Conservation (phyloP, 139 green algal genomes). For the Mychonastes homosphaera region DNA sequence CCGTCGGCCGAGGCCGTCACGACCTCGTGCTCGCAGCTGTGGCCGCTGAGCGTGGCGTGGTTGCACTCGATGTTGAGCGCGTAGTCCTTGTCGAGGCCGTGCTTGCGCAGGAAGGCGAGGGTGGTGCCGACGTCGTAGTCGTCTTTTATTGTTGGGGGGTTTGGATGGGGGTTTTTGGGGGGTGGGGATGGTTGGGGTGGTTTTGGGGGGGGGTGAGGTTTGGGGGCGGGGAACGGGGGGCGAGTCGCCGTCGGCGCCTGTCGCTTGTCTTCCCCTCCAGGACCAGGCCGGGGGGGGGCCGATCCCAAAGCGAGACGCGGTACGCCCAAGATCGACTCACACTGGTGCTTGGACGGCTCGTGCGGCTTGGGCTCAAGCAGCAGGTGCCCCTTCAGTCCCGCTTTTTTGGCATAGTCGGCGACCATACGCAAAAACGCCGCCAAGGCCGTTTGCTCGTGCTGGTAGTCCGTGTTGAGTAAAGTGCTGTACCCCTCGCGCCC, state of each 20-base stretch:
- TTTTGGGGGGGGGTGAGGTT: too few relatives aligned
- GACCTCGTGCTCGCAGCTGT: conserved; percentile 39
- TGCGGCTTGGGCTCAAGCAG: conserved; percentile 68
- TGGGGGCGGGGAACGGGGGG: too few relatives aligned
- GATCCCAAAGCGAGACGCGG: too few relatives aligned
- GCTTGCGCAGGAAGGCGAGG: conserved; percentile 35
- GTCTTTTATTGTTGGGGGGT: too few relatives aligned
- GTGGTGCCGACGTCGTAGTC: conserved; percentile 62
- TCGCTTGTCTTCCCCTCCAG: too few relatives aligned
- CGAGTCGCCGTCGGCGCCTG: too few relatives aligned
- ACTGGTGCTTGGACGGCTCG: conserved; percentile 60
- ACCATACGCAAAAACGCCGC: too few relatives aligned
- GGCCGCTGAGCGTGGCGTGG: conserved; percentile 57
- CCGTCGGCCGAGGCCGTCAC: conserved; percentile 35
- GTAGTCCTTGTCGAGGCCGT: conserved; percentile 49
- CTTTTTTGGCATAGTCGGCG: conserved; percentile 34
- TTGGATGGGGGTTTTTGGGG: too few relatives aligned
- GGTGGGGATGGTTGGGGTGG: too few relatives aligned
- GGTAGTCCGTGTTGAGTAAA: conserved; percentile 56
- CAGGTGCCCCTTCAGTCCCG: conserved; percentile 42
- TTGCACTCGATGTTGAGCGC: conserved; percentile 79
- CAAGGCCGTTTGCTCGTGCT: neutral
- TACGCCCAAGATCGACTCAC: too few relatives aligned
- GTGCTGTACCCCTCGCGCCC: conserved; percentile 62
- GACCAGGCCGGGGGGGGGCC: too few relatives aligned